These are phyloP conservation scores for Mycena vulgaris DNA, from an alignment of 768 basidiomycete genomes.

Conservation along the genomic window DNA sequence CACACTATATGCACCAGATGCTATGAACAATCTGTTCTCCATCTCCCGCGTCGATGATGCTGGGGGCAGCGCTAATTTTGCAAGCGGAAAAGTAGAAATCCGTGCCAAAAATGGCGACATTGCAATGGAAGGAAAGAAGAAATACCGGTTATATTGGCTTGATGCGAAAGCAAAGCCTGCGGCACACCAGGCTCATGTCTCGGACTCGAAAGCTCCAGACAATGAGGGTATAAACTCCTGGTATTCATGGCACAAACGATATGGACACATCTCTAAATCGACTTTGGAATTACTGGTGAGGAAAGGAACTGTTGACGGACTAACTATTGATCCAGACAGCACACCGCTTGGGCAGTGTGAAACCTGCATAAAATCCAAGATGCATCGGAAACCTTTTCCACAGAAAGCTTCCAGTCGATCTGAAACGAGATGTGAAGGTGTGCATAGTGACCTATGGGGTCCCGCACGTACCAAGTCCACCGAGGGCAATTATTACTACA, in stretches of 20 bases:
- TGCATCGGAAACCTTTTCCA: constrained; percentile 16
- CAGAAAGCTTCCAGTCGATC: not conserved
- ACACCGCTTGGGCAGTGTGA: not conserved
- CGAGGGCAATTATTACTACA: constrained; percentile 5
- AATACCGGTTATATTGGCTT: constrained; percentile 5
- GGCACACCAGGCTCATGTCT: not conserved
- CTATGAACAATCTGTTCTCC: constrained; percentile 4
- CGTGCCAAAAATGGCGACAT: not conserved
- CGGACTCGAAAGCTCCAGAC: too few relatives aligned
- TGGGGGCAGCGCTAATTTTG: not conserved
- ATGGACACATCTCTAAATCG: not conserved
- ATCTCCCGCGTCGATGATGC: constrained; percentile 4
- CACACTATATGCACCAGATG: not conserved
- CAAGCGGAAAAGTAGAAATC: constrained; percentile 2
- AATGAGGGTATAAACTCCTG: too few relatives aligned
- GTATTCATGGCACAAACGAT: too few relatives aligned
- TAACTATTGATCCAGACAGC: constrained; percentile 6
- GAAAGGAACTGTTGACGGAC: constrained; percentile 1
- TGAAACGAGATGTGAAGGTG: too few relatives aligned
- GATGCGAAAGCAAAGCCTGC: not conserved
- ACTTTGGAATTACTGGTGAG: constrained; percentile 6
- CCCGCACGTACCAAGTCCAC: not conserved
- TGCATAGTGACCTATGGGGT: too few relatives aligned
- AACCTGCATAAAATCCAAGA: constrained; percentile 12
- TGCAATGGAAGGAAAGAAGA: not conserved